These are phyloP conservation scores for Trametes sanguinea DNA, from an alignment of 768 basidiomycete species.

Conservation along the genomic window DNA sequence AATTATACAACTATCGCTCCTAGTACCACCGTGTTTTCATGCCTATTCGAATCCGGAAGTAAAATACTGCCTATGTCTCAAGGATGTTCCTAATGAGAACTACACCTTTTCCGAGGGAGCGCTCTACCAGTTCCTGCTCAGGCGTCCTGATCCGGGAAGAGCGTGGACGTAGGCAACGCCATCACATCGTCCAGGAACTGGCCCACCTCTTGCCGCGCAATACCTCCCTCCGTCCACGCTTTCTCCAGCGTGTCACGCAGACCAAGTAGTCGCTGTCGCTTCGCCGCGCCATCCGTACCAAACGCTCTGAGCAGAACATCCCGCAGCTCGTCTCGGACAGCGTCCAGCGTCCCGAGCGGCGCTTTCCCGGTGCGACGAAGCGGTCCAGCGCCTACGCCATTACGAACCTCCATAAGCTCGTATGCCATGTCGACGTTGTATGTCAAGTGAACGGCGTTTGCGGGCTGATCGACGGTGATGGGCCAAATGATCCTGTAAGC, in stretches of 20 bases:
- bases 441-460: conserved; percentile 26
- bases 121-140: no score
- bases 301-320: conserved; percentile 25
- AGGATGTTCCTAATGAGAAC: no score
- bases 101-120: no score
- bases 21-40: no score
- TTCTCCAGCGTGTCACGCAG: conserved; percentile 2
- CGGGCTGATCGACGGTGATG: conserved; percentile 24
- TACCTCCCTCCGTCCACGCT: conserved; percentile 13
- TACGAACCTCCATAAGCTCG: conserved; percentile 30
- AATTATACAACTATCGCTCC: no score
- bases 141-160: no score
- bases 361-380: conserved; percentile 17
- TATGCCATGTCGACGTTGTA: conserved; percentile 28
- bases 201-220: conserved; percentile 8
- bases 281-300: conserved; percentile 29
- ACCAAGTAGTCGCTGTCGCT: conserved; percentile 24
- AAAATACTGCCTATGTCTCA: no score
- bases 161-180: background rate
- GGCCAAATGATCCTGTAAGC: conserved; percentile 29
- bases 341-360: conserved; percentile 28
- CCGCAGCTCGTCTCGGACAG: conserved; percentile 23
- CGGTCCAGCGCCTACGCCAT: conserved; percentile 11
- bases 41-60: no score
- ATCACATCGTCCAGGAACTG: conserved; percentile 4